Evolutionary conservation across 306 rosid genomes (phyloP).

Genomic region (Gleditsia sinensis): DNA sequence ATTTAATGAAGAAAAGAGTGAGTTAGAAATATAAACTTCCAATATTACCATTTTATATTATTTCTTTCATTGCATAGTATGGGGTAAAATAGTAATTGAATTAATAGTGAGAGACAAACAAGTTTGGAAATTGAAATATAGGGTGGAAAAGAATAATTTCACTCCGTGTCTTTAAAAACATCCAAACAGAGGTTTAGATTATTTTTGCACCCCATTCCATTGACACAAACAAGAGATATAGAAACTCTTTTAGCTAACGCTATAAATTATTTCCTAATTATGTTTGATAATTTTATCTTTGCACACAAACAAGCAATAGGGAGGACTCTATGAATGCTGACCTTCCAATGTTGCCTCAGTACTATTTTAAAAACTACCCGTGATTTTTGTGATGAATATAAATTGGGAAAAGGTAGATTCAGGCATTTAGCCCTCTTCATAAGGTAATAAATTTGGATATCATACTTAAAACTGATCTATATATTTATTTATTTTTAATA

Average conservation of each 20-base stretch:
- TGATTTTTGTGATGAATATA: conserved; percentile 35
- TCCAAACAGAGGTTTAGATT: too few relatives aligned
- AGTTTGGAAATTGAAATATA: too few relatives aligned
- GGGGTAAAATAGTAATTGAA: not conserved
- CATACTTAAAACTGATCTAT: not conserved
- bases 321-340: conserved; percentile 31
- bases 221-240: not conserved
- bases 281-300: conserved; percentile 23
- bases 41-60: not conserved
- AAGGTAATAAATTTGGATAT: conserved; percentile 31
- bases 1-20: not conserved
- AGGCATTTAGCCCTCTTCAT: conserved; percentile 49
- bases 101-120: not conserved
- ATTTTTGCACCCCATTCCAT: not conserved
- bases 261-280: not conserved
- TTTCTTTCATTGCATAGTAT: not conserved
- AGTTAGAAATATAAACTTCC: not conserved
- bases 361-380: conserved; percentile 33
- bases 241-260: not conserved
- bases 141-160: too few relatives aligned
- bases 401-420: conserved; percentile 52
- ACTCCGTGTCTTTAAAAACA: not conserved
- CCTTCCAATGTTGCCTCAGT: conserved; percentile 43
- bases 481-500: not conserved
- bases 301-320: conserved; percentile 8